Base-by-base conservation (phyloP, 768 basidiomycete species). In the Calocybe cyanea region DNA sequence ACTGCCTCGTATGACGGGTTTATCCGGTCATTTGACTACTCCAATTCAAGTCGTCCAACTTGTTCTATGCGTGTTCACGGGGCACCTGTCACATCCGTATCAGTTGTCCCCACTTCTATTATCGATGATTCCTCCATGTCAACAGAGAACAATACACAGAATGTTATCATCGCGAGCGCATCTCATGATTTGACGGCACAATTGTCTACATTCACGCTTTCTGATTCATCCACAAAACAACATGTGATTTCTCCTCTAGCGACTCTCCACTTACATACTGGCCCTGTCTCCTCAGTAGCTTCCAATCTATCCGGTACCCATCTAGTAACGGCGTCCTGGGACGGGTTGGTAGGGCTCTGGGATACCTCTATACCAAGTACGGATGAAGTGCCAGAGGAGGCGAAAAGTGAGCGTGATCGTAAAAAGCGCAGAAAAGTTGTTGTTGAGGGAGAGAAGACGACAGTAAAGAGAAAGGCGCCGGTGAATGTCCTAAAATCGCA, bases 311-410 rank as follows among this genome's bases (percentile, higher is more conserved):
- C 71, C 7, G 82, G 86, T 2, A 69, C 76, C 2, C 77, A 83
- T 48, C 68, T 98, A 14, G 69, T 98, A 25, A 92, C 92, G 0
- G 76, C 87, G 0, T 87, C 87, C 0, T 94, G 92, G 92, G 94
- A 99, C 57, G 74, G 78, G 7, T 71, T 92, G 13, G 74, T 98
- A 45, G 90, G 92, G 2, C 55, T 93, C 4, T 98, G 85, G 85
- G 81, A 85, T 49, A 82, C 81, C 3, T 56, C 60, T 1, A 69
- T 87, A 25, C 84, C 90, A 0, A 54, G 63, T 0, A 54, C 66
- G 2, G 87, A 93, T 56, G 85, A 94, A 53, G 73, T 88, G 0
- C 63, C 71, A 4, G 68, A 71, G n/a, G 64, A 69, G 41, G 50
- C 59, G 14, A 30, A 54, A 2, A 62, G 58, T 13, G 67, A 63